Base-by-base conservation (phyloP, 345 rosid species). In the Gossypium sturtianum region DNA sequence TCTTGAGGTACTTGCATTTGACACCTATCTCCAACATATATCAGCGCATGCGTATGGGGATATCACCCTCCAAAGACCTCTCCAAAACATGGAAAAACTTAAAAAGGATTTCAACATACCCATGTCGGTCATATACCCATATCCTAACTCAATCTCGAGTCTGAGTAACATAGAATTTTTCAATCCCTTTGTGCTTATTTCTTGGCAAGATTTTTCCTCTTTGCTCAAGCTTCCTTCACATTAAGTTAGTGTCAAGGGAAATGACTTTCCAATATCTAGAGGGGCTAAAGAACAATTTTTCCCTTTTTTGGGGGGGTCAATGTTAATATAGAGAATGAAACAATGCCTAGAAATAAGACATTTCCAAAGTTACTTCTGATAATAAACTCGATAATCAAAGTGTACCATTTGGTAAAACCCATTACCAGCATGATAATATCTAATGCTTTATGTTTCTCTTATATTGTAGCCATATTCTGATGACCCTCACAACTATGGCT, bases 401-500 rank as follows among this genome's bases (percentile, higher is more conserved):
- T n/a, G 13, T 22, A 57, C 12, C 22, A 34, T 34, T 10, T 10
- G 16, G 63, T 22, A 15, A 38, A 25, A 54, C 59, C 23, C 10
- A 54, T 34, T 34, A 62, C 4, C 66, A 19, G 56, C 20, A 0
- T 11, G 17, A 4, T 17, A 29, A 34, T 29, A 51, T 29, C 22
- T 70, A 71, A 71, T 69, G 4, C 45, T 51, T 4, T 8, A 66
- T 43, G 19, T 56, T 44, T 64, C 76, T 71, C 49, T 16, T 52
- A 57, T 57, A 57, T 82, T 70, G 74, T 73, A 94, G 98, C 92
- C 93, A 27, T 94, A 94, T 77, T 38, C 76, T 22, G 87, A 86
- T 25, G 89, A 91, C 77, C 97, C 97, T 76, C 78, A 78, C 57
- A 90, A 89, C 81, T 71, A 60, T 80, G 98, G 97, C 75, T 84